Conservation (phyloP, 192 early-diverging fungal species). For the Backusella circina region DNA sequence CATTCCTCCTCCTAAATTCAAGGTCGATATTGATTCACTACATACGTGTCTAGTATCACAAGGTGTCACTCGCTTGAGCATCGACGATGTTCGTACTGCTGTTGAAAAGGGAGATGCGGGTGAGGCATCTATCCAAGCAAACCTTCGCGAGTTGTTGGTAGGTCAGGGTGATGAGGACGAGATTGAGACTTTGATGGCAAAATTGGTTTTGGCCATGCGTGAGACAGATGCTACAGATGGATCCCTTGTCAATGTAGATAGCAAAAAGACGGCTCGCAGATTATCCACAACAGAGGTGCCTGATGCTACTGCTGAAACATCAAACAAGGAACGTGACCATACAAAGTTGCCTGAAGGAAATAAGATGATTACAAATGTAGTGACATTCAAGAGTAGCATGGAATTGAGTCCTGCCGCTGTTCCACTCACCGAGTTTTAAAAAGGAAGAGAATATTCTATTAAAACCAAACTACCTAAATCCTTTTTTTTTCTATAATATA, state of each 20-base stretch:
- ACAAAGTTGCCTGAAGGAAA: conserved; percentile 40
- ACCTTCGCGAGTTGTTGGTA: conserved; percentile 25
- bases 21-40: conserved; percentile 36
- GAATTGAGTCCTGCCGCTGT: conserved; percentile 41
- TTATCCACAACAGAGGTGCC: conserved; percentile 8
- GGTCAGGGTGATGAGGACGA: conserved; percentile 32
- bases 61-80: conserved; percentile 20
- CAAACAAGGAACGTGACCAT: conserved; percentile 14
- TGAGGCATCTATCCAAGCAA: conserved; percentile 18
- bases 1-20: conserved; percentile 9
- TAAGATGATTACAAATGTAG: conserved; percentile 40
- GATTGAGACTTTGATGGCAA: conserved; percentile 27
- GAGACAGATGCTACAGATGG: conserved; percentile 18
- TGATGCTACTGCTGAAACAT: not conserved
- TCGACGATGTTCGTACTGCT: conserved; percentile 27
- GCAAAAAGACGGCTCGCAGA: conserved; percentile 19
- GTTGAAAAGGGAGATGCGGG: conserved; percentile 26
- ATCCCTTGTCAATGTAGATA: conserved; percentile 29
- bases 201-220: conserved; percentile 22
- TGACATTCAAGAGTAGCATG: conserved; percentile 48
- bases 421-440: conserved; percentile 30
- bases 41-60: conserved; percentile 32
- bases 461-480: not conserved
- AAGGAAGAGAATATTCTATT: not conserved
- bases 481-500: not conserved